Base-by-base conservation (phyloP, 2,329 filamentous ascomycete species). In the Venturia aucupariae region DNA sequence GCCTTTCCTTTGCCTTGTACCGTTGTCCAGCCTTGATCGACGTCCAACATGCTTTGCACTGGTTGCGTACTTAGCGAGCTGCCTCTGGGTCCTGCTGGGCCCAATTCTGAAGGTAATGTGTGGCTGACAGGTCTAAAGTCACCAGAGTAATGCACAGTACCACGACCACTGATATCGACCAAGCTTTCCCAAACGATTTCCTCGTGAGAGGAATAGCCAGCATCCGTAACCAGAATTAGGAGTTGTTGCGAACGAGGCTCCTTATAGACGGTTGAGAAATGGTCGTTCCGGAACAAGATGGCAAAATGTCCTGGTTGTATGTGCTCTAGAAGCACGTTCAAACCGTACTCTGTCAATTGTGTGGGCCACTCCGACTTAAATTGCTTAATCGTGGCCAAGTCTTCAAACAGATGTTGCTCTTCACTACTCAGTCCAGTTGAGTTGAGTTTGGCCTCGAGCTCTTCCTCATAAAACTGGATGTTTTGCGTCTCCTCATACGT, bases 151-250 rank as follows among this genome's bases (percentile, higher is more conserved):
- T 95, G 91, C 72, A 92, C 90, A 2, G 90, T 87, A 17, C 84
- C 84, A 70, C 90, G 88, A 8, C 94, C 94, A 62, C 87, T 94
- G 27, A 96, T 87, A 70, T 97, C 93, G 0, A 89, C 88, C 1
- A 99, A 80, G 11, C 89, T 94, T 75, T 99, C 94, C 94, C 94
- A 99, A 0, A 99, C 90, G 15, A 99, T 86, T 73, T 97, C 93
- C 19, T 92, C 88, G 69, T 97, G 91, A 11, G 82, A 84, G 13
- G 89, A 87, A 71, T 96, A 99, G 0, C 94, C 94, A 32, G 91
- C 89, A 72, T 99, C 94, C 0, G 94, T 97, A 17, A 99, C 92
- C 3, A 99, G 79, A 0, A 90, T 91, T 67, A 93, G 84, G 1
- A 97, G 81, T 68, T 90, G 83, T 48, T 85, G 81, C 0, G 87